Evolutionary conservation across 331 rosid genomes (phyloP).

Genomic region (Dryas integrifolia): DNA sequence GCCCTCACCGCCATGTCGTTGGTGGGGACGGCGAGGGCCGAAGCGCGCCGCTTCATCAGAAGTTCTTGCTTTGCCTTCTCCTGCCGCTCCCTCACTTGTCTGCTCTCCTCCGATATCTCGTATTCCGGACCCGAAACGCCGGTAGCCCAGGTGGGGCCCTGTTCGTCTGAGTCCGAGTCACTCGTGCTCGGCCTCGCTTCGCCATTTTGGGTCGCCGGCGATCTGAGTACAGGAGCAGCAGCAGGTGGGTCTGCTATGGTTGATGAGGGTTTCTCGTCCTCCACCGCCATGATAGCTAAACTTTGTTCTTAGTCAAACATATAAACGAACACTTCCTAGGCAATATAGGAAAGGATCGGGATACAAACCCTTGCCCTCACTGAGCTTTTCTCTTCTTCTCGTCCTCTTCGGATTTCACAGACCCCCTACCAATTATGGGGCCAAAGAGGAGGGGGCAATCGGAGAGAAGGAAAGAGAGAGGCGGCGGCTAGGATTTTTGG

Average conservation of each 20-base stretch:
- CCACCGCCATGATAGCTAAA: background rate
- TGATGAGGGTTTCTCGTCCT: slow-evolving; percentile 11
- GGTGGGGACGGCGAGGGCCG: slow-evolving; percentile 90
- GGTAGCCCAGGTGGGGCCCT: slow-evolving; percentile 32
- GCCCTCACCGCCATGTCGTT: slow-evolving; percentile 91
- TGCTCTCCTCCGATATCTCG: slow-evolving; percentile 86
- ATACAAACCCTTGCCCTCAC: background rate
- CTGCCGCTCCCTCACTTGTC: slow-evolving; percentile 67
- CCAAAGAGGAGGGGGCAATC: too few species aligned
- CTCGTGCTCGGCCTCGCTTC: slow-evolving; percentile 45
- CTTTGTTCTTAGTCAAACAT: background rate
- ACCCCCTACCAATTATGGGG: too few species aligned
- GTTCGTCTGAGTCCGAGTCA: slow-evolving; percentile 56
- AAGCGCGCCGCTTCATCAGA: slow-evolving; percentile 78
- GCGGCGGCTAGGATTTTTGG: too few species aligned
- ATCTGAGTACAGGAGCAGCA: slow-evolving; percentile 45
- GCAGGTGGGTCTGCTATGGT: slow-evolving; percentile 1
- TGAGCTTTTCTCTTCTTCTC: background rate
- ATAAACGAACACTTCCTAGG: background rate
- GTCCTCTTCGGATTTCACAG: too few species aligned
- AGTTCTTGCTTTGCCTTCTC: slow-evolving; percentile 81
- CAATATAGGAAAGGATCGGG: background rate
- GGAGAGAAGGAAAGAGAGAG: too few species aligned
- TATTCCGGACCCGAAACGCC: slow-evolving; percentile 54
- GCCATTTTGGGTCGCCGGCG: slow-evolving; percentile 58